Conservation (phyloP, 2,329 filamentous ascomycete genomes). For the Parafenestella ontariensis region DNA sequence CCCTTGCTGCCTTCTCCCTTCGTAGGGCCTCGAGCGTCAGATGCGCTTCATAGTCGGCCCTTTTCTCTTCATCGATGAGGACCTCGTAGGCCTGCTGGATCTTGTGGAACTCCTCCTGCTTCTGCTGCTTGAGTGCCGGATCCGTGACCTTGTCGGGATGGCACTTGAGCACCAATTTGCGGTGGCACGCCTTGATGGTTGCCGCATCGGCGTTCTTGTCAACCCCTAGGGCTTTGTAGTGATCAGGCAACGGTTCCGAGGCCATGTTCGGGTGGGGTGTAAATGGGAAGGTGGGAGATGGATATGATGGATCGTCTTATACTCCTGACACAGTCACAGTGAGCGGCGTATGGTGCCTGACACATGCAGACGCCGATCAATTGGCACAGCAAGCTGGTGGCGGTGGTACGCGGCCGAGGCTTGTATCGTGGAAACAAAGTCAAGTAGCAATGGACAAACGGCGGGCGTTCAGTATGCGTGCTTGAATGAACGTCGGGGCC, state of each 20-base stretch:
- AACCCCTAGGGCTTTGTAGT: constrained; percentile 79
- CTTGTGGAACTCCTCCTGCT: constrained; percentile 87
- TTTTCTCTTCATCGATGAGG: constrained; percentile 76
- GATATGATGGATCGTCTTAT: constrained; percentile 18
- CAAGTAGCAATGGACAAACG: constrained; percentile 9
- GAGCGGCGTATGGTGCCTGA: constrained; percentile 15
- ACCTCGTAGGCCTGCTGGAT: constrained; percentile 94
- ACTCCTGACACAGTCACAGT: constrained; percentile 17
- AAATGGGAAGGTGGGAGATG: constrained; percentile 4
- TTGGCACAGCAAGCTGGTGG: constrained; percentile 21
- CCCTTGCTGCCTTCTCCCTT: constrained; percentile 59
- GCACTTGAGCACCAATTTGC: constrained; percentile 85
- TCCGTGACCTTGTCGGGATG: constrained; percentile 93
- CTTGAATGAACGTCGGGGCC: constrained; percentile 14
- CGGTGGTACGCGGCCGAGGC: constrained; percentile 31
- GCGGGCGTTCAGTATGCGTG: constrained; percentile 2
- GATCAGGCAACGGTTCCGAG: constrained; percentile 67
- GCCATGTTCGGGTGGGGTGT: constrained; percentile 55
- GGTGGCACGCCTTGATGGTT: constrained; percentile 79
- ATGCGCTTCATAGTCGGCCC: constrained; percentile 79
- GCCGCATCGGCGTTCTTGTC: constrained; percentile 71
- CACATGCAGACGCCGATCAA: constrained; percentile 14
- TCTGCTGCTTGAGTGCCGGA: constrained; percentile 74
- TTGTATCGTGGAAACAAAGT: constrained; percentile 14
- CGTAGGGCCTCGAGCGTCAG: constrained; percentile 71